These are phyloP conservation scores for Aspergillus hancockii DNA, from an alignment of 495 filamentous ascomycete genomes.

Conservation along the genomic window DNA sequence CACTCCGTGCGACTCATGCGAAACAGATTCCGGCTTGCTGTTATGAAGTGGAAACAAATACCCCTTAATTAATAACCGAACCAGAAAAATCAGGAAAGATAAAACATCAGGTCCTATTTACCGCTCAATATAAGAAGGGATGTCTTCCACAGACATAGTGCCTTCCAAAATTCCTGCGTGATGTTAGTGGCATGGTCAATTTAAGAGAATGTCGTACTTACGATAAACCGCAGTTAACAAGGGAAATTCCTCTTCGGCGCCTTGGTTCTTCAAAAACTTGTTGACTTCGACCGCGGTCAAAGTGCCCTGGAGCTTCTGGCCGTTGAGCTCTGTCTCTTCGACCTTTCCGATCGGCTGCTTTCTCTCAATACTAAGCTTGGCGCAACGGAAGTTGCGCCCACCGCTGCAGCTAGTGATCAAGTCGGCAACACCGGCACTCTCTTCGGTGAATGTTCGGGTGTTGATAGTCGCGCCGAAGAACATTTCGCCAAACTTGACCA, in stretches of 20 bases:
- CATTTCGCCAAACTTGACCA: constrained; percentile 88
- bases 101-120: constrained; percentile 29
- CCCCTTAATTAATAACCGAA: constrained; percentile 35
- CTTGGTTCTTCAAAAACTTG: constrained; percentile 76
- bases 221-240: constrained; percentile 82
- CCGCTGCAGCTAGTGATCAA: constrained; percentile 90
- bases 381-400: constrained; percentile 91
- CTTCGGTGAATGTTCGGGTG: constrained; percentile 87
- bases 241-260: constrained; percentile 81
- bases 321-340: constrained; percentile 87
- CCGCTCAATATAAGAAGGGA: constrained; percentile 48
- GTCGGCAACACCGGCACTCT: constrained; percentile 94
- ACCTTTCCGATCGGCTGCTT: constrained; percentile 81
- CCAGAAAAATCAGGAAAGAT: constrained; percentile 22
- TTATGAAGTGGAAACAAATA: constrained; percentile 22
- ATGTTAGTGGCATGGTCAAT: constrained; percentile 17
- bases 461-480: constrained; percentile 85
- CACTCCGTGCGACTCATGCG: constrained; percentile 12
- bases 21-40: constrained; percentile 22
- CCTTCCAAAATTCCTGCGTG: constrained; percentile 42
- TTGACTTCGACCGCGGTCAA: constrained; percentile 90
- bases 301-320: constrained; percentile 95
- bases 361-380: constrained; percentile 81
- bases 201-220: constrained; percentile 26
- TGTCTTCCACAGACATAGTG: constrained; percentile 42